Percentiles rank a stretch among this genome's conserved stretches.
Evolutionary conservation across 257 asterid genomes (phyloP).

Genomic region (Nicotiana obtusifolia): DNA sequence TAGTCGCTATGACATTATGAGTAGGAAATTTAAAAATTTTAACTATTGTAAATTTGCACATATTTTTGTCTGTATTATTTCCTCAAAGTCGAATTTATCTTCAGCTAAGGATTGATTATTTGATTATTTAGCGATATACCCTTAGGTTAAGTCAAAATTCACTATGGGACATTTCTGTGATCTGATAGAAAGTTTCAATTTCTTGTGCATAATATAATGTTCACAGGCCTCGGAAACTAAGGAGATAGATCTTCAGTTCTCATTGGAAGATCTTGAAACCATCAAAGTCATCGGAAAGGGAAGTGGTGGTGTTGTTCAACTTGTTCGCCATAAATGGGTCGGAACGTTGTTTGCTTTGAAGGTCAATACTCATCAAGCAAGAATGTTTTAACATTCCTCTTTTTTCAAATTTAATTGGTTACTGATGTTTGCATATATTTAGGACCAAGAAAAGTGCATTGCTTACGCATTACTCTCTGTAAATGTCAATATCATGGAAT

Average conservation of each 20-base stretch:
- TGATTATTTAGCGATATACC: neutral
- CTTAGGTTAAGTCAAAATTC: neutral
- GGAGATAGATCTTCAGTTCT: constrained; percentile 80
- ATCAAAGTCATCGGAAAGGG: constrained; percentile 97
- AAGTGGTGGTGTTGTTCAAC: constrained; percentile 98
- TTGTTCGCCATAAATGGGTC: constrained; percentile 95
- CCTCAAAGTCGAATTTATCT: neutral
- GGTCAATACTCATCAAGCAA: constrained; percentile 40
- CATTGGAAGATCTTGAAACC: constrained; percentile 92
- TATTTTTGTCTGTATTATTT: neutral
- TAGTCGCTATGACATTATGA: neutral
- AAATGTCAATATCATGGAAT: neutral
- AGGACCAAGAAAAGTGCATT: neutral
- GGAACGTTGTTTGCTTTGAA: constrained; percentile 89
- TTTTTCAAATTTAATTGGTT: neutral
- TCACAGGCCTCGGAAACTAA: constrained; percentile 59
- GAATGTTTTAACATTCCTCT: neutral
- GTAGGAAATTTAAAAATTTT: neutral
- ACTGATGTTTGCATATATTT: neutral
- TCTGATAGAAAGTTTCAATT: neutral
- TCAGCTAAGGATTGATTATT: neutral
- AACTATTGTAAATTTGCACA: neutral
- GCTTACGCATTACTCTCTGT: neutral
- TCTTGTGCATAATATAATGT: constrained; percentile 13
- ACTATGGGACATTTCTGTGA: neutral